A percentile compares a stretch with the other conserved stretches of the same genome.
phyloP scores from a whole-genome alignment of 176 grass and related monocot species.

The Typha latifolia region DNA sequence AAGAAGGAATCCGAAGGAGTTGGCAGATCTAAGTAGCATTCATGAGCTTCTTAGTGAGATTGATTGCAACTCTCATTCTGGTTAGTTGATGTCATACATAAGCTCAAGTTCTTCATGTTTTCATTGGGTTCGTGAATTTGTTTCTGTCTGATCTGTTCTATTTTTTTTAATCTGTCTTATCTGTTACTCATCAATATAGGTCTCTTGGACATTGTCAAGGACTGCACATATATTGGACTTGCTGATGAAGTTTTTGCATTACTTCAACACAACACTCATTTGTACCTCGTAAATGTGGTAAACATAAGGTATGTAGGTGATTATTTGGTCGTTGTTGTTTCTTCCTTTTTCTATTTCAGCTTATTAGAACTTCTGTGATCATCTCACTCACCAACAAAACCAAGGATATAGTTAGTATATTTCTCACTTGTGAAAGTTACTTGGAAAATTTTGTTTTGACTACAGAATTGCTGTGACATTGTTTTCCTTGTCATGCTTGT shows the following conservation, averaged over 20 bases:
- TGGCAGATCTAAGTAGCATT: slow-evolving; percentile 59
- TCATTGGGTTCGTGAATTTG: slow-evolving; percentile 14
- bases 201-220: slow-evolving; percentile 75
- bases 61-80: slow-evolving; percentile 55
- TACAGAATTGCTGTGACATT: too few species aligned
- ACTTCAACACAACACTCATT: slow-evolving; percentile 63
- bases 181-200: slow-evolving; percentile 36
- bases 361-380: not conserved
- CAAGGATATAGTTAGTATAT: too few species aligned
- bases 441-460: too few species aligned
- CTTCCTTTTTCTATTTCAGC: not conserved
- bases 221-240: slow-evolving; percentile 90
- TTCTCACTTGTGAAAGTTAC: too few species aligned
- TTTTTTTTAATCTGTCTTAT: slow-evolving; percentile 1
- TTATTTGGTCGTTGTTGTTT: not conserved
- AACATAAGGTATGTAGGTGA: slow-evolving; percentile 54
- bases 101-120: not conserved
- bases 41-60: slow-evolving; percentile 73
- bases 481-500: not conserved
- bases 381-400: not conserved
- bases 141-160: slow-evolving; percentile 8
- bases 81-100: slow-evolving; percentile 36
- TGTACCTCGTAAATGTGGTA: slow-evolving; percentile 90
- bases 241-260: slow-evolving; percentile 76
- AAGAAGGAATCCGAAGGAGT: slow-evolving; percentile 77